Conservation (phyloP, 2,329 filamentous ascomycete genomes). For the Paraconiothyrium sp. region DNA sequence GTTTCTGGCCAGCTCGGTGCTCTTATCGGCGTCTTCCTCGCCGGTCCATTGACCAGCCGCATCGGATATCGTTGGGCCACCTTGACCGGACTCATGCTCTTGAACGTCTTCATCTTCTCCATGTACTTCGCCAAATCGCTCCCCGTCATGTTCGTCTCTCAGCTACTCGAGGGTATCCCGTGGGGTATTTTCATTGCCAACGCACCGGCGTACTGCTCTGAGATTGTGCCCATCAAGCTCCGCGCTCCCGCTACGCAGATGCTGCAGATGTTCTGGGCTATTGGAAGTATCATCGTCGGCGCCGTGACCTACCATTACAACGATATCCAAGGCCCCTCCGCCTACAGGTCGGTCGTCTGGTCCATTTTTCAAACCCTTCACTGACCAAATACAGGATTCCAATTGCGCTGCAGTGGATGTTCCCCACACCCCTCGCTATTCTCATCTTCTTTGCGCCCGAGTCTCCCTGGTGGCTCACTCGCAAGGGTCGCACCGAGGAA, state of each 20-base stretch:
- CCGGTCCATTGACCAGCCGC: slow-evolving; percentile 67
- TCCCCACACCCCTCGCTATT: slow-evolving; percentile 55
- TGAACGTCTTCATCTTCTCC: slow-evolving; percentile 69
- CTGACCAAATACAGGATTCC: slow-evolving; percentile 35
- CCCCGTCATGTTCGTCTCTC: slow-evolving; percentile 59
- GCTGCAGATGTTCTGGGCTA: slow-evolving; percentile 73
- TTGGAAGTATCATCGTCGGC: slow-evolving; percentile 69
- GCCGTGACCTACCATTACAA: slow-evolving; percentile 66
- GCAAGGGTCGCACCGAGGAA: slow-evolving; percentile 53
- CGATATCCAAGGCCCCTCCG: slow-evolving; percentile 10
- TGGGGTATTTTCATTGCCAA: slow-evolving; percentile 75
- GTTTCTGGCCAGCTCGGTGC: slow-evolving; percentile 66
- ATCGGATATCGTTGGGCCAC: slow-evolving; percentile 70
- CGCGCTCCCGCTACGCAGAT: slow-evolving; percentile 68
- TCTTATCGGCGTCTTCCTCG: slow-evolving; percentile 67
- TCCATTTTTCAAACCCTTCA: neutral
- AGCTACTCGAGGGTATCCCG: slow-evolving; percentile 69
- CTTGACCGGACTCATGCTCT: slow-evolving; percentile 62
- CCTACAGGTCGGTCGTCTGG: slow-evolving; percentile 31
- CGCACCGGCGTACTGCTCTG: slow-evolving; percentile 69
- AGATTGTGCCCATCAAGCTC: slow-evolving; percentile 68
- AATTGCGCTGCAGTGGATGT: slow-evolving; percentile 56
- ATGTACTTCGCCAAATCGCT: slow-evolving; percentile 66
- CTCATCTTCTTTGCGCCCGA: slow-evolving; percentile 62
- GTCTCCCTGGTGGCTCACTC: slow-evolving; percentile 40